Conservation (phyloP, 176 grass and related monocot genomes). For the Musa itinerans region DNA sequence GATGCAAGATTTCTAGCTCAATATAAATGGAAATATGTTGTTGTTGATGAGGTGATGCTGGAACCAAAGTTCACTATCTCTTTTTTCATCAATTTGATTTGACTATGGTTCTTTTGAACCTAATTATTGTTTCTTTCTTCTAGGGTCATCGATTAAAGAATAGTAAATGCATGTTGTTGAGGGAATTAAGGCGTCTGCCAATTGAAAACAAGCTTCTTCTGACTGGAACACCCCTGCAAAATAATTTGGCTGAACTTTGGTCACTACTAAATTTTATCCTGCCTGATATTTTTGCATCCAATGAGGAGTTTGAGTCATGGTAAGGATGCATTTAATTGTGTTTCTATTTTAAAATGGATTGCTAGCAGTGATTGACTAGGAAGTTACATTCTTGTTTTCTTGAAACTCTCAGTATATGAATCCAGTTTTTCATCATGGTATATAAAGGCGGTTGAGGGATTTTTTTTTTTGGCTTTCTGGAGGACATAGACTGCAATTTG, state of each 20-base stretch:
- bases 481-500: too few relatives aligned
- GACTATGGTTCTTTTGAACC: background rate
- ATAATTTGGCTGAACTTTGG: slow-evolving; percentile 96
- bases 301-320: slow-evolving; percentile 96
- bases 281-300: slow-evolving; percentile 94
- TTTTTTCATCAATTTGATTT: slow-evolving; percentile 12
- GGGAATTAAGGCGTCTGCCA: slow-evolving; percentile 68
- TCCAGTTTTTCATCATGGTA: background rate
- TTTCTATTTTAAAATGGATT: background rate
- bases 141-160: slow-evolving; percentile 98
- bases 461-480: background rate
- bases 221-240: slow-evolving; percentile 93
- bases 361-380: background rate
- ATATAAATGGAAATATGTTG: slow-evolving; percentile 85
- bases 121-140: slow-evolving; percentile 15
- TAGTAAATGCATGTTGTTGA: slow-evolving; percentile 60
- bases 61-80: background rate
- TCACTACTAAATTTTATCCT: slow-evolving; percentile 95
- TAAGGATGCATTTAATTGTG: slow-evolving; percentile 23
- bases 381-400: background rate
- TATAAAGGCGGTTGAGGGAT: too few relatives aligned
- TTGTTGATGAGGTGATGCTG: slow-evolving; percentile 77
- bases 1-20: slow-evolving; percentile 68
- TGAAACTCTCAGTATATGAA: background rate
- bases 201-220: slow-evolving; percentile 98